Evolutionary conservation across 352 stramenopile genomes (phyloP), one percentile per base, ranked within the genome.

Genomic region (Phytophthora aleatoria): DNA sequence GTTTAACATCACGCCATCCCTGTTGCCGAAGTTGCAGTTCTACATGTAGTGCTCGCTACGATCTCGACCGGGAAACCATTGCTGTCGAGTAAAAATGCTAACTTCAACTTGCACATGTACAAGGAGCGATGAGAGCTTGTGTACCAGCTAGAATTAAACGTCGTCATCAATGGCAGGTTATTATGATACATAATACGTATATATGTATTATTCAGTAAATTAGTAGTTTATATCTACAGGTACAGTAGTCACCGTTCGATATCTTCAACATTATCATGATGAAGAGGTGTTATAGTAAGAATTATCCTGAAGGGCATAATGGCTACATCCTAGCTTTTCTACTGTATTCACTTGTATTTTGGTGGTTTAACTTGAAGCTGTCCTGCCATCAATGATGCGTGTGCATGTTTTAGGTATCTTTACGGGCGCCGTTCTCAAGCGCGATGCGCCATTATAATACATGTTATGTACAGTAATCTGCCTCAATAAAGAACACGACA

Each of bases 331-430:
- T 20, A 20, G 20, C 20, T 20, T 38, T 36, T 3, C 50, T 47
- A 27, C 13, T 33, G 28, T 4, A 8, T 33, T 33, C 28, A 33
- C 28, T 33, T 8, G 20, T 20, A 8, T 41, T 41, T 41, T 41
- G 35, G n/a, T 42, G 49, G 39, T 33, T 64, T 39, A 53, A 50
- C 27, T 49, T 50, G 15, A 59, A 45, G 27, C 26, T 35, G 47
- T 59, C 39, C 27, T 42, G 51, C 11, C 33, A 61, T 67, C 59
- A 61, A 61, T 43, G 59, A 61, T 51, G 43, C 30, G 59, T 67
- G 59, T 44, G 12, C 33, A 44, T 45, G 24, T 26, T 35, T 16
- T 43, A 7, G 28, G 28, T 7, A 33, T 33, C 28, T 33, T 33
- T 7, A 33, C 28, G 7, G 28, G 28, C 7, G 28, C 28, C 28